phyloP scores from a whole-genome alignment of 2,329 filamentous ascomycete genomes.

The Simplicillium aogashimaense region DNA sequence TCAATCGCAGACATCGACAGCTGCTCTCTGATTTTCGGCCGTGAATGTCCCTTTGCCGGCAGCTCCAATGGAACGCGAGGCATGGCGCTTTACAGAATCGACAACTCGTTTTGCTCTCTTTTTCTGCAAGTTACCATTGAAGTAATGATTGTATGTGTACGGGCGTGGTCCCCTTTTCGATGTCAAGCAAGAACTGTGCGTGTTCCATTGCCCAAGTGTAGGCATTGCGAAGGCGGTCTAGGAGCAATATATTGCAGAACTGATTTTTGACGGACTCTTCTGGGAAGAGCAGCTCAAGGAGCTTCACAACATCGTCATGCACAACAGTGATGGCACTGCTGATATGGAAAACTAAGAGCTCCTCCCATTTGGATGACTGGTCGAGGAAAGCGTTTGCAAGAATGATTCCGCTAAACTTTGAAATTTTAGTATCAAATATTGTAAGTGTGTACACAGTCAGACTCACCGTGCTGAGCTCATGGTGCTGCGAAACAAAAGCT shows the following conservation, averaged over 20 bases:
- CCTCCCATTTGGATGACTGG: constrained; percentile 19
- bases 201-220: constrained; percentile 15
- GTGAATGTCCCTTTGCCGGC: no score
- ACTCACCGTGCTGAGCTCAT: neutral
- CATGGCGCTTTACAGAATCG: no score
- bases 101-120: no score
- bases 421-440: constrained; percentile 13
- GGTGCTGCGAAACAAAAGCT: no score
- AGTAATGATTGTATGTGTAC: constrained; percentile 18
- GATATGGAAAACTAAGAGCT: constrained; percentile 15
- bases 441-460: constrained; percentile 9
- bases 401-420: constrained; percentile 9
- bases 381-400: constrained; percentile 14
- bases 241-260: constrained; percentile 8
- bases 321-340: constrained; percentile 15
- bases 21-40: no score
- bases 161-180: constrained; percentile 16
- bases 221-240: constrained; percentile 10
- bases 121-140: constrained; percentile 9
- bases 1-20: no score
- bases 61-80: no score
- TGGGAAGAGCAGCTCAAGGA: constrained; percentile 10
- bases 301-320: constrained; percentile 15
- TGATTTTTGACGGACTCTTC: constrained; percentile 12
- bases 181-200: constrained; percentile 12